These are phyloP conservation scores for Hamamelis virginiana DNA, from an alignment of 164 flowering plant species.

Conservation along the genomic window DNA sequence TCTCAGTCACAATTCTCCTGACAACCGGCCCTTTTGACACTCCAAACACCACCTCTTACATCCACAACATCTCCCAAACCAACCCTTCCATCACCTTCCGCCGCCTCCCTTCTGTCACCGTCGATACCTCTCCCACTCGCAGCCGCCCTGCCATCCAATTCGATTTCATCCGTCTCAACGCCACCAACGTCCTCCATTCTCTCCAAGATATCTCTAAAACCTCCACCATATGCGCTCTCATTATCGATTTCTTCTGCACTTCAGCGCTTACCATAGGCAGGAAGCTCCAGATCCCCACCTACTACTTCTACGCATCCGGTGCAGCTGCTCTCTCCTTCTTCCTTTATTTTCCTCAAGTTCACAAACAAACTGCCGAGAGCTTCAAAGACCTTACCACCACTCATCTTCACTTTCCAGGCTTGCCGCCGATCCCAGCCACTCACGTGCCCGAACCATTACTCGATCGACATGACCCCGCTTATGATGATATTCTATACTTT, in stretches of 20 bases:
- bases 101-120: slow-evolving; percentile 24
- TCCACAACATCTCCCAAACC: slow-evolving; percentile 33
- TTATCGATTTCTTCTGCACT: slow-evolving; percentile 45
- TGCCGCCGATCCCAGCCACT: slow-evolving; percentile 30
- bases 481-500: slow-evolving; percentile 16
- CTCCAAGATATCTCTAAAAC: slow-evolving; percentile 32
- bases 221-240: slow-evolving; percentile 24
- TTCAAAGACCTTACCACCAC: slow-evolving; percentile 12
- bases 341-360: slow-evolving; percentile 32
- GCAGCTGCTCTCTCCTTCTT: slow-evolving; percentile 21
- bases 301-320: slow-evolving; percentile 38
- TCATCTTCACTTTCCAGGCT: slow-evolving; percentile 36
- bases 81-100: slow-evolving; percentile 40
- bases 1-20: slow-evolving; percentile 39
- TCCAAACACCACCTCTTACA: slow-evolving; percentile 36
- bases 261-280: slow-evolving; percentile 16
- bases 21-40: slow-evolving; percentile 24
- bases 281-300: slow-evolving; percentile 37
- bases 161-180: slow-evolving; percentile 27
- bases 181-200: slow-evolving; percentile 24
- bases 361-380: slow-evolving; percentile 10
- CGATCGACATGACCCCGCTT: slow-evolving; percentile 24
- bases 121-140: slow-evolving; percentile 8
- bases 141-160: slow-evolving; percentile 11
- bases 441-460: slow-evolving; percentile 27